Evolutionary conservation across 2,329 filamentous ascomycete genomes (phyloP).

Genomic region (Lizonia empirigonia): DNA sequence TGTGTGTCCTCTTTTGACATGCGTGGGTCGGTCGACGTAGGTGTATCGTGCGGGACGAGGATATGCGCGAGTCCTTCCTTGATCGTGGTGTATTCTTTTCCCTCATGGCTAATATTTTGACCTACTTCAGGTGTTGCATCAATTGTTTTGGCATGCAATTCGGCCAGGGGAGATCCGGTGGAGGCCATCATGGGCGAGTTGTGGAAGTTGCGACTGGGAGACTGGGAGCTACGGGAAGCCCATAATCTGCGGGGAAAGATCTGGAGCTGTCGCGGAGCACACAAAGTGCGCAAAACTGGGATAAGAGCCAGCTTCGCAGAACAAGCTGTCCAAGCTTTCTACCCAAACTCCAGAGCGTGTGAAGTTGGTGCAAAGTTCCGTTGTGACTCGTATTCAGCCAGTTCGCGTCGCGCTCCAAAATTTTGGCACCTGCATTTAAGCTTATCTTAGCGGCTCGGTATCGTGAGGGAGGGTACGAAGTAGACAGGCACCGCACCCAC

Average conservation of each 20-base stretch:
- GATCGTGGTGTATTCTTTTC: constrained; percentile 63
- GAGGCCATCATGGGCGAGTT: constrained; percentile 26
- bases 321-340: background rate
- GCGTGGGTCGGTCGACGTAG: constrained; percentile 56
- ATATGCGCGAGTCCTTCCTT: constrained; percentile 73
- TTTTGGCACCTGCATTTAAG: constrained; percentile 35
- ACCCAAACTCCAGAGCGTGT: background rate
- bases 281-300: constrained; percentile 22
- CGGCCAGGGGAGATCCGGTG: constrained; percentile 19
- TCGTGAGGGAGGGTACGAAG: too few species aligned
- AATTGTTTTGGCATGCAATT: constrained; percentile 27
- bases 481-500: too few species aligned
- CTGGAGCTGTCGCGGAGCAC: constrained; percentile 28
- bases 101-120: constrained; percentile 52
- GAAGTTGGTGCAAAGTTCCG: background rate
- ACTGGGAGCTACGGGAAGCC: constrained; percentile 32
- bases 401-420: constrained; percentile 27
- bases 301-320: constrained; percentile 28
- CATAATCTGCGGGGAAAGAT: constrained; percentile 26
- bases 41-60: constrained; percentile 62
- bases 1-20: constrained; percentile 57
- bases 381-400: constrained; percentile 2
- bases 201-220: constrained; percentile 24
- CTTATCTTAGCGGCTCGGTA: constrained; percentile 38
- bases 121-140: constrained; percentile 36